A percentile compares a stretch with the other conserved stretches of the same genome.
phyloP scores from a whole-genome alignment of 768 basidiomycete genomes.

The Leccinum obscurum region DNA sequence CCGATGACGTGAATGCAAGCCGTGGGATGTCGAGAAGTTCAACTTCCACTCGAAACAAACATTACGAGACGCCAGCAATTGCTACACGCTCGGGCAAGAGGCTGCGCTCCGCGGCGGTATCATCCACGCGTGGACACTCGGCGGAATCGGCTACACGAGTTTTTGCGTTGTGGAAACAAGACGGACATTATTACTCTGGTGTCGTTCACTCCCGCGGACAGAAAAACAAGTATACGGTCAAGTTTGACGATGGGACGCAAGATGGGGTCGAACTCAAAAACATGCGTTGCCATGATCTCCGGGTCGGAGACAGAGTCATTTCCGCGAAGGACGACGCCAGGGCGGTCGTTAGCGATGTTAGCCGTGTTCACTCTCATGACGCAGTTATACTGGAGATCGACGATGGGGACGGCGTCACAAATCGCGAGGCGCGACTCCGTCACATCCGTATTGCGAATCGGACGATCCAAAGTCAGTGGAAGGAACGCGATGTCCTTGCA shows the following conservation, averaged over 20 bases:
- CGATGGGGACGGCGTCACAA: constrained; percentile 31
- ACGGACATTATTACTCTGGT: constrained; percentile 63
- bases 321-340: constrained; percentile 30
- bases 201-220: constrained; percentile 41
- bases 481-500: constrained; percentile 45
- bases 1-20: constrained; percentile 27
- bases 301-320: constrained; percentile 58
- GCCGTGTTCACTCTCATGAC: constrained; percentile 29
- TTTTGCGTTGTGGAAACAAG: constrained; percentile 67
- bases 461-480: constrained; percentile 53
- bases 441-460: constrained; percentile 53
- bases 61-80: constrained; percentile 28
- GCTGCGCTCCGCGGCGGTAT: constrained; percentile 40
- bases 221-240: constrained; percentile 43
- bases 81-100: constrained; percentile 39
- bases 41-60: constrained; percentile 30
- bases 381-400: constrained; percentile 42
- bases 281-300: constrained; percentile 53
- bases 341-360: constrained; percentile 35
- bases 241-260: constrained; percentile 66
- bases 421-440: constrained; percentile 31
- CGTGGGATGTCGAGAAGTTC: constrained; percentile 24
- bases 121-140: constrained; percentile 21
- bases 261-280: constrained; percentile 48
- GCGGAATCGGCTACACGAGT: constrained; percentile 50